Percentiles rank a stretch among this genome's conserved stretches.
phyloP scores from a whole-genome alignment of 1,139 yeast species.

The Meyerozyma athensensis region DNA sequence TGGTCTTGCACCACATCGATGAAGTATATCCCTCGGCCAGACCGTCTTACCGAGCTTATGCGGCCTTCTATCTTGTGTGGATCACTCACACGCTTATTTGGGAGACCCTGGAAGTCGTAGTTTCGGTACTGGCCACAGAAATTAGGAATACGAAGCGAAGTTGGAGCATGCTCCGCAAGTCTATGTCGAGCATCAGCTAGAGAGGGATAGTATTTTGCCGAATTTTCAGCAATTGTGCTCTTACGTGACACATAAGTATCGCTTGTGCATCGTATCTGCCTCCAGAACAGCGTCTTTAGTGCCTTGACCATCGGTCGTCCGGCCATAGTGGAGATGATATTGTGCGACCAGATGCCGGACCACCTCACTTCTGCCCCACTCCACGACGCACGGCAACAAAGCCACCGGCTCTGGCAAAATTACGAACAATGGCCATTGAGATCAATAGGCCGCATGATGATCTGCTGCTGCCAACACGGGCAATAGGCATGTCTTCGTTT shows the following conservation, averaged over 20 bases:
- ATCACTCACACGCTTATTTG: constrained; percentile 13
- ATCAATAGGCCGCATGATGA: no score
- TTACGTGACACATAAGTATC: constrained; percentile 10
- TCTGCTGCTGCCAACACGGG: no score
- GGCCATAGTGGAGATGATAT: background rate
- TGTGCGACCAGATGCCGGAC: no score
- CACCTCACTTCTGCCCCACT: no score
- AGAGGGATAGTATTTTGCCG: constrained; percentile 17
- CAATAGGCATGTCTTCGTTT: no score
- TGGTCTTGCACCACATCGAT: constrained; percentile 63
- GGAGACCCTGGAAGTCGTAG: constrained; percentile 16
- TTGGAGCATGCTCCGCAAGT: constrained; percentile 3
- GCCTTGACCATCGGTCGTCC: background rate
- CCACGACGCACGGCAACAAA: no score
- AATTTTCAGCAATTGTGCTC: constrained; percentile 5
- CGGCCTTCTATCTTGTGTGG: constrained; percentile 47
- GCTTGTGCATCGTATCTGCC: background rate
- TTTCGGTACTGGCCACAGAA: constrained; percentile 17
- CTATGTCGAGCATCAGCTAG: constrained; percentile 12
- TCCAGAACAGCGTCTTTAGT: background rate
- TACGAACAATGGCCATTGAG: no score
- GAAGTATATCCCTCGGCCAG: constrained; percentile 66
- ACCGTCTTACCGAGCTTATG: constrained; percentile 48
- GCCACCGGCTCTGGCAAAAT: no score
- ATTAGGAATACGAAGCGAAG: constrained; percentile 13